Evolutionary conservation across 345 rosid genomes (phyloP).

Genomic region (Arabidopsis arenosa): DNA sequence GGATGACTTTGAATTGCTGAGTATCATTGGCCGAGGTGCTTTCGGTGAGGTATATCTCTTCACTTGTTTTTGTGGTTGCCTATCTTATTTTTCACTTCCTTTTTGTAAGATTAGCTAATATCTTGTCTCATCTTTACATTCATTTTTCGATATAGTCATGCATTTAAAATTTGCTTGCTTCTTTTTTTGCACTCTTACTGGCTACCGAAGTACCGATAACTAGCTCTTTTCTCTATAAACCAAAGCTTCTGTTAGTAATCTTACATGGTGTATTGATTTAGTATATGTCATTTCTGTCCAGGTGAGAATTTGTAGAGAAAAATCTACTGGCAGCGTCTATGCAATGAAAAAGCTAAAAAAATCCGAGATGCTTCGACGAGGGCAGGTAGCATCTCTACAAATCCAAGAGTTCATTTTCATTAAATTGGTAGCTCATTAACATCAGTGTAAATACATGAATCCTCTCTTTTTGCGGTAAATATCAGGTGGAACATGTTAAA

Average conservation of each 20-base stretch:
- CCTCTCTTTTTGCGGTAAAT: neutral
- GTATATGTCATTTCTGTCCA: slow-evolving; percentile 36
- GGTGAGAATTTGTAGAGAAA: slow-evolving; percentile 62
- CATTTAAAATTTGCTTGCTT: neutral
- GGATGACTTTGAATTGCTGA: slow-evolving; percentile 57
- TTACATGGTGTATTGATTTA: slow-evolving; percentile 13
- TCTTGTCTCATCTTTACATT: slow-evolving; percentile 18
- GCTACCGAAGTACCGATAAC: neutral
- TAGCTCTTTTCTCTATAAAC: neutral
- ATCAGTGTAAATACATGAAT: neutral
- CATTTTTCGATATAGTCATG: neutral
- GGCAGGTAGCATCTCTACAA: slow-evolving; percentile 41
- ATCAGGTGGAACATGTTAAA: slow-evolving; percentile 73
- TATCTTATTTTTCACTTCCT: slow-evolving; percentile 7
- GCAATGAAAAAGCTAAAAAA: slow-evolving; percentile 53
- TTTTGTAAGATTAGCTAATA: neutral
- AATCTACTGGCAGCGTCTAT: slow-evolving; percentile 50
- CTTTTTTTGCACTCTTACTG: neutral
- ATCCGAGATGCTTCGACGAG: slow-evolving; percentile 54
- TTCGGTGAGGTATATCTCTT: slow-evolving; percentile 53
- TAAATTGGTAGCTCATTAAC: neutral
- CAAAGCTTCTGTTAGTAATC: slow-evolving; percentile 6
- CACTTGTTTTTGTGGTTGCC: neutral
- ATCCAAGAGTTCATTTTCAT: neutral
- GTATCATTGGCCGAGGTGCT: slow-evolving; percentile 61